Conservation (phyloP, 1,284 basidiomycete species). For the Takashimella tepidaria region DNA sequence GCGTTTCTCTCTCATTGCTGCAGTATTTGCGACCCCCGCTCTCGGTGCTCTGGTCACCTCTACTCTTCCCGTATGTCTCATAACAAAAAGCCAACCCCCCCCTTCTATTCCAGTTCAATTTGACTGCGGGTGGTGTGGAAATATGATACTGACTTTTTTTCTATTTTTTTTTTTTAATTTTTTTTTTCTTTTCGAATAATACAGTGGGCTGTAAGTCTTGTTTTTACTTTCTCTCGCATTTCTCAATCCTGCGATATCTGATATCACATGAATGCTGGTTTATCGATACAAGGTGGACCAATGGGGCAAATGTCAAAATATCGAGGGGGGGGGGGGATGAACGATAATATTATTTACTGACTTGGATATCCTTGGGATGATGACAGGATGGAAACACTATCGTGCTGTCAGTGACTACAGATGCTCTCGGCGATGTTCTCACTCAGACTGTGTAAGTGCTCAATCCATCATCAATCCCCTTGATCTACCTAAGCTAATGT, state of each 20-base stretch:
- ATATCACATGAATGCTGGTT: no score
- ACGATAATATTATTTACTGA: no score
- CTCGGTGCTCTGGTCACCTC: neutral
- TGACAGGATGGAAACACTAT: slow-evolving; percentile 31
- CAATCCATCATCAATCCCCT: neutral
- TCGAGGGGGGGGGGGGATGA: no score
- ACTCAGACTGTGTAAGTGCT: slow-evolving; percentile 24
- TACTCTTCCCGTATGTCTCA: neutral
- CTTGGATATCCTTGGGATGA: no score
- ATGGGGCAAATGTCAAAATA: no score
- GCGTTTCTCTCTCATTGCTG: neutral
- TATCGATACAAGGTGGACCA: neutral
- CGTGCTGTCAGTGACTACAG: slow-evolving; percentile 26
- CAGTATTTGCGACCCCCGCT: neutral
- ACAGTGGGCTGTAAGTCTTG: neutral
- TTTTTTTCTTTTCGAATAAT: no score
- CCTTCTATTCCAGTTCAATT: neutral
- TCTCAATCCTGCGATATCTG: neutral
- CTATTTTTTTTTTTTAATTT: no score
- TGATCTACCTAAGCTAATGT: neutral
- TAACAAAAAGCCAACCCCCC: no score
- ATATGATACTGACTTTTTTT: neutral
- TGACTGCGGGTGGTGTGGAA: neutral
- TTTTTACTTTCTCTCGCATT: neutral
- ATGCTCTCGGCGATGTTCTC: slow-evolving; percentile 20